These are phyloP conservation scores for Citrus maxima DNA, from an alignment of 345 rosid species.

Conservation along the genomic window DNA sequence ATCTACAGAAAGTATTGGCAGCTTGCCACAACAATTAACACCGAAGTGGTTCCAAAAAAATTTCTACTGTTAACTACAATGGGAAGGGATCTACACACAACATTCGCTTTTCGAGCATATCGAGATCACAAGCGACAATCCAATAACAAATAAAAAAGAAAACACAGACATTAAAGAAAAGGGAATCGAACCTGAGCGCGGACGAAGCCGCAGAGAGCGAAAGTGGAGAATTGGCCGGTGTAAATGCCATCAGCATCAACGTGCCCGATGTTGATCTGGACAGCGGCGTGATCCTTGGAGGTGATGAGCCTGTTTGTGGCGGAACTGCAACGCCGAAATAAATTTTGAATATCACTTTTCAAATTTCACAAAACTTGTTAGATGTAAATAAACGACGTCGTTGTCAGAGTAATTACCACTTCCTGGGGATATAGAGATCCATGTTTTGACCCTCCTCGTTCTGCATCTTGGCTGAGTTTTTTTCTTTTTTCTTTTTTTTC, in stretches of 20 bases:
- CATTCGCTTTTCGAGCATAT: too few relatives aligned
- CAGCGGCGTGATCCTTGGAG: slow-evolving; percentile 58
- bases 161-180: too few relatives aligned
- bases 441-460: slow-evolving; percentile 87
- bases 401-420: slow-evolving; percentile 42
- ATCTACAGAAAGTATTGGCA: background rate
- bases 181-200: slow-evolving; percentile 41
- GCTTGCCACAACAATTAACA: background rate
- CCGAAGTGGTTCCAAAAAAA: background rate
- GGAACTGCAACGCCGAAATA: slow-evolving; percentile 32
- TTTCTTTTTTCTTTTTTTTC: background rate
- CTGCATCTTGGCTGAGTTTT: slow-evolving; percentile 62
- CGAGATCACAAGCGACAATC: too few relatives aligned
- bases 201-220: slow-evolving; percentile 54
- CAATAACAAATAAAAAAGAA: too few relatives aligned
- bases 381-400: background rate
- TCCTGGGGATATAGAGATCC: slow-evolving; percentile 92
- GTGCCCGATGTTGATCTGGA: slow-evolving; percentile 57
- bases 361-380: background rate
- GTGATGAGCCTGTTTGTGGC: slow-evolving; percentile 65
- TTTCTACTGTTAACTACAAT: accelerated
- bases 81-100: too few relatives aligned
- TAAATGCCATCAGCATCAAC: slow-evolving; percentile 46
- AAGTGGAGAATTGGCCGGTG: slow-evolving; percentile 46
- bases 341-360: background rate